Conservation (phyloP, 2,329 filamentous ascomycete species). For the Aschersonia sp. region DNA sequence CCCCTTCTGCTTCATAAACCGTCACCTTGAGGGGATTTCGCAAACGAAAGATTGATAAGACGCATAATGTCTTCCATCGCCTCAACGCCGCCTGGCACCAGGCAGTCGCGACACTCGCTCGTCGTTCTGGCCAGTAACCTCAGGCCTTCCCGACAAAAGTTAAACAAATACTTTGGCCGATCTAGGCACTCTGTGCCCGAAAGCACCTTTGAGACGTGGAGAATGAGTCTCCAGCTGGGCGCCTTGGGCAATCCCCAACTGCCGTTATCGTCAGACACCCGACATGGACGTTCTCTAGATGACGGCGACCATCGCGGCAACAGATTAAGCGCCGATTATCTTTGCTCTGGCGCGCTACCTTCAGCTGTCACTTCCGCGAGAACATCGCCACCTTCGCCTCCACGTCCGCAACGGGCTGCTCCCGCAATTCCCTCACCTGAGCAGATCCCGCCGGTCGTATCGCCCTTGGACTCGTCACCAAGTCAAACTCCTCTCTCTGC, state of each 20-base stretch:
- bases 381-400: not conserved
- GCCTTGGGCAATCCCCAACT: slow-evolving; percentile 2
- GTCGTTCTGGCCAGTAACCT: slow-evolving; percentile 7
- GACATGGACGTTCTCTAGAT: not conserved
- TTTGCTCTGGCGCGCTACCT: too few relatives aligned
- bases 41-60: too few relatives aligned
- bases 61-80: slow-evolving; percentile 1
- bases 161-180: slow-evolving; percentile 16
- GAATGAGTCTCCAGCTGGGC: slow-evolving; percentile 6
- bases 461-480: too few relatives aligned
- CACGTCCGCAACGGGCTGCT: not conserved
- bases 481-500: too few relatives aligned
- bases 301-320: too few relatives aligned
- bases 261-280: slow-evolving; percentile 1
- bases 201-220: slow-evolving; percentile 13
- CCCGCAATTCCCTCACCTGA: not conserved
- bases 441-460: not conserved
- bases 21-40: too few relatives aligned
- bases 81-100: not conserved
- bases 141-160: slow-evolving; percentile 14
- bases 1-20: too few relatives aligned
- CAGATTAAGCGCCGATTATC: too few relatives aligned
- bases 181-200: slow-evolving; percentile 12
- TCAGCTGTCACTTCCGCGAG: not conserved
- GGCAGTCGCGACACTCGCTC: slow-evolving; percentile 3